Conservation (phyloP, 495 filamentous ascomycete species). For the Platismatia glauca region DNA sequence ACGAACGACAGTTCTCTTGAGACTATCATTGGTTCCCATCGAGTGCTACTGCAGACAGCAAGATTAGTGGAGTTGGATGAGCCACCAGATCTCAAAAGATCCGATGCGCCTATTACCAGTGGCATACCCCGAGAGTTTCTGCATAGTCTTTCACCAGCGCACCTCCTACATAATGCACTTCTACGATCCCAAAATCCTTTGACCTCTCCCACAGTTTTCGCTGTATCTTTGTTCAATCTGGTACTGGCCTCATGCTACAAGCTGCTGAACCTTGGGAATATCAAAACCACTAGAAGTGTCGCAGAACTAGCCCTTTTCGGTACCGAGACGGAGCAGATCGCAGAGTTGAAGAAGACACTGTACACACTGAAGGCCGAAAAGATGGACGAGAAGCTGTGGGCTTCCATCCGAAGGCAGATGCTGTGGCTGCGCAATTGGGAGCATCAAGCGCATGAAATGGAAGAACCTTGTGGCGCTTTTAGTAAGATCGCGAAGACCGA, state of each 20-base stretch:
- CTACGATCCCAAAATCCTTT: conserved; percentile 55
- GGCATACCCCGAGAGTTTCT: conserved; percentile 26
- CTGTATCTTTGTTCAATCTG: conserved; percentile 56
- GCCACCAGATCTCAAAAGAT: conserved; percentile 30
- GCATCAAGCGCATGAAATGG: conserved; percentile 31
- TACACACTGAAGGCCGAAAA: conserved; percentile 40
- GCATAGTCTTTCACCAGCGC: conserved; percentile 36
- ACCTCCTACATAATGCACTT: conserved; percentile 47
- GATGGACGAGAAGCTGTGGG: conserved; percentile 62
- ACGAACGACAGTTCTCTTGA: conserved; percentile 50
- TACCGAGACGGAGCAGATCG: conserved; percentile 56
- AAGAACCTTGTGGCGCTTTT: conserved; percentile 53
- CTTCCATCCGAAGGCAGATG: conserved; percentile 52
- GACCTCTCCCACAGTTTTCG: conserved; percentile 52
- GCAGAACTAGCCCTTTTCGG: conserved; percentile 50
- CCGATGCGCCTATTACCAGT: not conserved
- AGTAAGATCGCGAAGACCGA: conserved; percentile 53
- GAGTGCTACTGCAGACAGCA: conserved; percentile 52
- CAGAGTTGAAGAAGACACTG: conserved; percentile 55
- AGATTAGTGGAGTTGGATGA: conserved; percentile 52
- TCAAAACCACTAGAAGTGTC: conserved; percentile 49
- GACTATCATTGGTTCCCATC: conserved; percentile 52
- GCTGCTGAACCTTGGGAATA: conserved; percentile 50
- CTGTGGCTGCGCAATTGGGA: conserved; percentile 82
- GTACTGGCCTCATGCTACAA: conserved; percentile 60